phyloP scores from a whole-genome alignment of 306 rosid genomes.

The Cicer arietinum region DNA sequence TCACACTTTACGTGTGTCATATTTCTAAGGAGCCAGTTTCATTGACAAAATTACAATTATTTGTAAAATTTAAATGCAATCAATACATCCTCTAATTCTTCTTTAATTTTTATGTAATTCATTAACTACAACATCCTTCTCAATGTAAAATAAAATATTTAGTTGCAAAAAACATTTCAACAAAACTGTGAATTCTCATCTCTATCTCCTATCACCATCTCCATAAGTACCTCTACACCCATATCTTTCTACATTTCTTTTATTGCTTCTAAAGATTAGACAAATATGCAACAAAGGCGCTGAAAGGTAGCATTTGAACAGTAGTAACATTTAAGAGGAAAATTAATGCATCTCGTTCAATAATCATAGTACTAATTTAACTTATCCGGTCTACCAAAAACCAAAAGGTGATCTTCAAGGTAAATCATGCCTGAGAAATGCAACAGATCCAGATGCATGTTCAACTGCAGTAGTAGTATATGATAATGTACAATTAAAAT shows the following conservation, averaged over 20 bases:
- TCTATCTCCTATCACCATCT: no score
- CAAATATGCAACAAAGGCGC: neutral
- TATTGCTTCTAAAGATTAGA: neutral
- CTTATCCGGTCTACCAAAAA: neutral
- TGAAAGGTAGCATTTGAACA: neutral
- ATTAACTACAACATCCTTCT: no score
- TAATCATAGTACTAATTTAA: neutral
- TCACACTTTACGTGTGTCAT: no score
- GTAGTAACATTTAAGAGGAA: neutral
- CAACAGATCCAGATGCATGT: slow-evolving; percentile 1
- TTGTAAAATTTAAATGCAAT: no score
- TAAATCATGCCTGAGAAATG: neutral
- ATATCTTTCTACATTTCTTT: neutral
- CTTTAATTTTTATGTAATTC: no score
- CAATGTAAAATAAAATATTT: no score
- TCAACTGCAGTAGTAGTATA: slow-evolving; percentile 28
- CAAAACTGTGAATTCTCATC: no score
- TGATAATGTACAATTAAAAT: slow-evolving; percentile 44
- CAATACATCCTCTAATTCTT: no score
- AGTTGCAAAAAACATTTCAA: no score
- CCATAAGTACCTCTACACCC: no score
- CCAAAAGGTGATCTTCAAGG: slow-evolving; percentile 17
- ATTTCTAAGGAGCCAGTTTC: no score
- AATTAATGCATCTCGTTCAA: neutral
- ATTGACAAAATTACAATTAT: no score